Base-by-base conservation (phyloP, 352 stramenopile genomes). In the Pythium pyrilobum region DNA sequence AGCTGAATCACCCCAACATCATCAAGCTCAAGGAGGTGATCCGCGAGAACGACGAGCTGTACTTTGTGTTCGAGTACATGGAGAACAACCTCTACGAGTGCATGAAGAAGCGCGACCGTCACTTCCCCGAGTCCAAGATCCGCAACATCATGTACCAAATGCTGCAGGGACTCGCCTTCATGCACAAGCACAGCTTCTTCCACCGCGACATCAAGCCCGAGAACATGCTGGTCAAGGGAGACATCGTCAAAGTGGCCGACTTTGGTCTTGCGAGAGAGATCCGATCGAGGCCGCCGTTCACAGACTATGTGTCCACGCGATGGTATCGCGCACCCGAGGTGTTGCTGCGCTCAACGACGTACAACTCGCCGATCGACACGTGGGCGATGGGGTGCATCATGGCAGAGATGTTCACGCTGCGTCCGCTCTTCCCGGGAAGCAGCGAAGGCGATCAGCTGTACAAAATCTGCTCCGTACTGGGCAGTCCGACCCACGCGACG, bases 11-110 rank as follows among this genome's bases (percentile, higher is more conserved):
- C 66, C 88, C 92, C 24, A 98, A 98, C 75, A 99, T 99, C 44
- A 93, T 99, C 60, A 97, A 98, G 68, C 81, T 99, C 24, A 98
- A 98, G 59, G 96, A 99, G 59, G 96, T 99, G 42, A 98, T 99
- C 42, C 81, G 94, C 18, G 96, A 99, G 68, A 97, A 98, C 55
- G 87, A 98, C 69, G 84, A 96, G 71, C 77, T 99, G 7, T 98
- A 92, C 64, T 99, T 99, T 67, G 95, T 99, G 1, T 99, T 99
- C 64, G 97, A 99, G 75, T 98, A 96, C 75, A 99, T 99, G 96
- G 92, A 98, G 66, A 87, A 86, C 59, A 98, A 98, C 56, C 68
- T 99, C 37, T 98, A 98, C 75, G 90, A 98, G 57, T 87, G 84
- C n/a, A 98, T 99, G 76, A 97, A 97, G 71, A 89, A 96, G 38